These are phyloP conservation scores for Aspergillus fructus DNA, from an alignment of 2,329 filamentous ascomycete species.

Conservation along the genomic window DNA sequence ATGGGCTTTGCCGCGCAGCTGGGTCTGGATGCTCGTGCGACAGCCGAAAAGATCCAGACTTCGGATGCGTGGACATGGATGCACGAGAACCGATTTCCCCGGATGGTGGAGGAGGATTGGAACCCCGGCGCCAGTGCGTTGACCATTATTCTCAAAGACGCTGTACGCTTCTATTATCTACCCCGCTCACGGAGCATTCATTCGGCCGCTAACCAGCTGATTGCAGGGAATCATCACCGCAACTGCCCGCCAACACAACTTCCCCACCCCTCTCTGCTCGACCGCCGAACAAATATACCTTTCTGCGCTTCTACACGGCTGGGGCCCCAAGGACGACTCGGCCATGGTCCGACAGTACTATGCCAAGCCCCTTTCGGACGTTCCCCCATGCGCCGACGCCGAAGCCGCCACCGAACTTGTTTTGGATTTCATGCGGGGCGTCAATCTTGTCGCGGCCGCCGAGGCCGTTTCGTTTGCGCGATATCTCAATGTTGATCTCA, in stretches of 20 bases:
- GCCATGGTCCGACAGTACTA: constrained; percentile 57
- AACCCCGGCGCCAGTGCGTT: constrained; percentile 59
- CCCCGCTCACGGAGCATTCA: no score
- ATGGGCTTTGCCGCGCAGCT: constrained; percentile 60
- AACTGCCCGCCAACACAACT: constrained; percentile 58
- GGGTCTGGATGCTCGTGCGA: constrained; percentile 51
- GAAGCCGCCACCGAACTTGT: constrained; percentile 41
- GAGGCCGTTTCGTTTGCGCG: constrained; percentile 51
- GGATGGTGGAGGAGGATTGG: constrained; percentile 55
- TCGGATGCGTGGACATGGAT: constrained; percentile 61
- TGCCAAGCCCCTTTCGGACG: constrained; percentile 40
- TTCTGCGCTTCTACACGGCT: constrained; percentile 58
- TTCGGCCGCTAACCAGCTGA: neutral
- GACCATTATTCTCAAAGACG: constrained; percentile 62
- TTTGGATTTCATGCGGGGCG: constrained; percentile 45
- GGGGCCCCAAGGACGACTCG: constrained; percentile 55
- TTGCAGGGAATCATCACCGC: constrained; percentile 63
- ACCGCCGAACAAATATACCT: constrained; percentile 67
- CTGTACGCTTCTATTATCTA: constrained; percentile 27
- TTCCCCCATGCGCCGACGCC: constrained; percentile 32
- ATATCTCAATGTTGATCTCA: constrained; percentile 45
- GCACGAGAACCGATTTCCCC: constrained; percentile 59
- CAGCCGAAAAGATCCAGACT: constrained; percentile 46
- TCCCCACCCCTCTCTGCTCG: constrained; percentile 61
- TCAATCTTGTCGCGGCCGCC: constrained; percentile 50